Evolutionary conservation across 768 basidiomycete species (phyloP), one percentile per base, ranked within the genome.

Genomic region (Trichaptum fuscoviolaceum): DNA sequence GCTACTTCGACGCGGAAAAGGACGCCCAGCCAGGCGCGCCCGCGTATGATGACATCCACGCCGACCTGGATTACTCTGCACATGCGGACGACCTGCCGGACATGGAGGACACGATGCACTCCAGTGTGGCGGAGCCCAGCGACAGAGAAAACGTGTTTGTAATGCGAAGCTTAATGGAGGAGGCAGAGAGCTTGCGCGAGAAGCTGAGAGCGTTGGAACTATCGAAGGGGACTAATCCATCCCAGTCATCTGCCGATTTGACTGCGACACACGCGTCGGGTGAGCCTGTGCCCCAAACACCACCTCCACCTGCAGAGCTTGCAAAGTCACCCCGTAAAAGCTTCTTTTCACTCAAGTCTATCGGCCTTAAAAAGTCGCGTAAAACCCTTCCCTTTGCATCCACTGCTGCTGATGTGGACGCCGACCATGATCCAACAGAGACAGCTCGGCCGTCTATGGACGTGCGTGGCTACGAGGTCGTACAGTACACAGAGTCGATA

Each of bases 1-100:
- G 73, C 59, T 76, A 73, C 35, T 79, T 77, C 63, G 74, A 79
- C 59, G 77, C 76, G 5, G 63, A 66, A 9, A 64, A 73, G 34
- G 75, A 71, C 25, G 67, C 66, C 5, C 59, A 69, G 30, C 42
- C 42, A 52, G 42, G 42, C 42, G 42, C 42, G 42, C 42, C 42
- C 42, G 42, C 42, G 42, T 52, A 52, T 20, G 42, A 52, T 20
- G 42, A 52, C 42, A 52, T 52, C 20, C 42, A 52, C 20, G 42
- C 42, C 42, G 42, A 52, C 2, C 42, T 52, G 42, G 42, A 52
- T 12, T 52, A 52, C 42, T 52, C 42, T 12, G 42, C 42, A 3
- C 42, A 52, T 52, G 42, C 42, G 15, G 42, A 52, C 42, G 42
- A 52, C 42, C 42, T 52, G 42, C 42, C 42, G 20, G 42, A 52